Percentiles rank a stretch among this genome's conserved stretches.
These are phyloP conservation scores for Fusarium napiforme DNA, from an alignment of 2,329 filamentous ascomycete species.

Conservation along the genomic window DNA sequence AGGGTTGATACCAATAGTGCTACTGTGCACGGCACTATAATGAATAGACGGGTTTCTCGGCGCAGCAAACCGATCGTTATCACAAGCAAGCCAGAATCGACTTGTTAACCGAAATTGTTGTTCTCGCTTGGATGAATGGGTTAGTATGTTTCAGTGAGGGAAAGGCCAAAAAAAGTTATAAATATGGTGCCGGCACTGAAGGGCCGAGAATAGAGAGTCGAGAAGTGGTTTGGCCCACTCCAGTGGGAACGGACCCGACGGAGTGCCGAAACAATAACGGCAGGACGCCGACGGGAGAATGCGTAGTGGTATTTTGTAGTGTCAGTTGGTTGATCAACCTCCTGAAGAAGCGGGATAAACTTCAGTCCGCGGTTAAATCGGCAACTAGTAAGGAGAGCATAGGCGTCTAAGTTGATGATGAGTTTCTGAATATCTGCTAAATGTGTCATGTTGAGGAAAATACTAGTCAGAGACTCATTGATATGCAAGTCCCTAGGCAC, in stretches of 20 bases:
- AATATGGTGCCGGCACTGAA: conserved; percentile 17
- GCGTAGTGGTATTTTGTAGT: neutral
- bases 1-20: conserved; percentile 6
- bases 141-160: conserved; percentile 6
- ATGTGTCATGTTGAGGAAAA: neutral
- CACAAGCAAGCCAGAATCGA: neutral
- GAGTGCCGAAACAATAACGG: conserved; percentile 8
- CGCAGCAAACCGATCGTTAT: neutral
- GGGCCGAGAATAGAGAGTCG: conserved; percentile 18
- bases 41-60: neutral
- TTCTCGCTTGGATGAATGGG: conserved; percentile 5
- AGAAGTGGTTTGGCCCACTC: conserved; percentile 18
- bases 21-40: neutral
- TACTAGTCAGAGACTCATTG: neutral
- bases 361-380: conserved; percentile 20
- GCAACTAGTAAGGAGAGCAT: conserved; percentile 15
- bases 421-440: neutral
- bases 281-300: neutral
- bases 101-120: conserved; percentile 10
- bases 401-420: neutral
- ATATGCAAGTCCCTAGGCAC: conserved; percentile 4
- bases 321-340: conserved; percentile 11
- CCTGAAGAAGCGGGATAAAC: conserved; percentile 16
- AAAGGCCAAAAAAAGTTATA: conserved; percentile 10
- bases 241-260: conserved; percentile 1